Evolutionary conservation across 225 moss, liverwort and hornwort genomes (phyloP), one percentile per base, ranked within the genome.

Genomic region (Anthoceros angustus): DNA sequence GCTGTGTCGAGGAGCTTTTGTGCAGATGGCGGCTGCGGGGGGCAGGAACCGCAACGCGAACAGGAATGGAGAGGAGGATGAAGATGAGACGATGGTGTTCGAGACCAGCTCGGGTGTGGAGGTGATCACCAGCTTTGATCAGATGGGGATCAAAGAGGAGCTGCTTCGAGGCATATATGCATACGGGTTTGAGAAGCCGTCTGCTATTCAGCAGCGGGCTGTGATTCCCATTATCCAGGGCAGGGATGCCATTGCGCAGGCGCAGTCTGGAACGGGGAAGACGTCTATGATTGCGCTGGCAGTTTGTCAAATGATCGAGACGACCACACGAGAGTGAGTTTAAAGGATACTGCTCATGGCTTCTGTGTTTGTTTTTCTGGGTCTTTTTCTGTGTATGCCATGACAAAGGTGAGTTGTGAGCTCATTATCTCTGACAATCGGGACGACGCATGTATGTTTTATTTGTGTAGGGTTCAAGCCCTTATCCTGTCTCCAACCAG

Each of bases 191-290:
- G 87, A 92, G 49, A 92, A 92, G 62, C 91, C 87, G 0, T 92
- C 87, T 24, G 91, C 87, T 64, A 92, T 86, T 67, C 87, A 92
- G 76, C 91, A 87, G 79, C 75, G 86, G 42, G 86, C 91, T 20
- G 91, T 92, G 62, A 92, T 92, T 84, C 91, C 91, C 63, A 92
- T 92, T n/a, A 92, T 86, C 32, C 82, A 72, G 63, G 91, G 91
- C 9, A 82, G 91, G 25, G 86, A 91, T 76, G 91, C 87, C 43
- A 91, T 91, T 71, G 91, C 87, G 20, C 91, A 91, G 75, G 91
- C 91, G 73, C 87, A 91, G 82, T 87, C 87, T 41, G 91, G 91
- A 40, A 91, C 87, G 26, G 91, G 91, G 21, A 87, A 91, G 67
- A 91, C 87, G 39, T 87, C 91, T 8, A 91, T 91, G 87, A 87